Evolutionary conservation across 192 early-diverging fungal species (phyloP).

Genomic region (Entomortierella parvispora): DNA sequence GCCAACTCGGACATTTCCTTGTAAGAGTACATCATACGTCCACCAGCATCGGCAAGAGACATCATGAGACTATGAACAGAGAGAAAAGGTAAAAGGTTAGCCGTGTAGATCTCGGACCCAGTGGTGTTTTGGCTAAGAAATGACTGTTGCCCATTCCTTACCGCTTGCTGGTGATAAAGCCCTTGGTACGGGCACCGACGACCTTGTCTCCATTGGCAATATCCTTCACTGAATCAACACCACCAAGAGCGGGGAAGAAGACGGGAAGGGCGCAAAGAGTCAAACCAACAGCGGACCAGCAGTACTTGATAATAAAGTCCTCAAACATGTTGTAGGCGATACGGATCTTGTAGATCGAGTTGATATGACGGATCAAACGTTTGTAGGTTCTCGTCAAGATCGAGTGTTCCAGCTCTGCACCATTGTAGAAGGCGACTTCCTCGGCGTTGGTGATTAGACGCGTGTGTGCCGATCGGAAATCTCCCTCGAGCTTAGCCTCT

Average conservation of each 20-base stretch:
- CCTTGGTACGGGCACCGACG: slow-evolving; percentile 74
- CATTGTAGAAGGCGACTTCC: slow-evolving; percentile 94
- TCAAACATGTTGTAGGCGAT: slow-evolving; percentile 94
- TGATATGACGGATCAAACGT: slow-evolving; percentile 85
- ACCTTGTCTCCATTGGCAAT: slow-evolving; percentile 52
- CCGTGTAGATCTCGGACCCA: too few relatives aligned
- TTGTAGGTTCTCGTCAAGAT: slow-evolving; percentile 82
- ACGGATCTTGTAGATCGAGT: slow-evolving; percentile 84
- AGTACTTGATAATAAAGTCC: slow-evolving; percentile 98
- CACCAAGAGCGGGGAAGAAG: slow-evolving; percentile 75
- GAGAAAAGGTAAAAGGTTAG: slow-evolving; percentile 22
- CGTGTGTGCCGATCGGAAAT: slow-evolving; percentile 93
- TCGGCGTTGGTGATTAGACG: slow-evolving; percentile 97
- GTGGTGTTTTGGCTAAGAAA: not conserved
- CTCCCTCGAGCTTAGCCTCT: slow-evolving; percentile 92
- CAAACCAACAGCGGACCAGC: slow-evolving; percentile 92
- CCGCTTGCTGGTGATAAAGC: slow-evolving; percentile 92
- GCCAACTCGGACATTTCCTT: slow-evolving; percentile 93
- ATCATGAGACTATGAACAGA: slow-evolving; percentile 80
- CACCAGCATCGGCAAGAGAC: slow-evolving; percentile 91
- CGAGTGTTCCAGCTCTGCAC: slow-evolving; percentile 86
- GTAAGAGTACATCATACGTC: slow-evolving; percentile 96
- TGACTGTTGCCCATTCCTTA: not conserved
- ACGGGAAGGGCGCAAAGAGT: slow-evolving; percentile 87
- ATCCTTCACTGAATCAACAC: slow-evolving; percentile 48